These are phyloP conservation scores for Trichophyton verrucosum DNA, from an alignment of 2,329 filamentous ascomycete species.

Conservation along the genomic window DNA sequence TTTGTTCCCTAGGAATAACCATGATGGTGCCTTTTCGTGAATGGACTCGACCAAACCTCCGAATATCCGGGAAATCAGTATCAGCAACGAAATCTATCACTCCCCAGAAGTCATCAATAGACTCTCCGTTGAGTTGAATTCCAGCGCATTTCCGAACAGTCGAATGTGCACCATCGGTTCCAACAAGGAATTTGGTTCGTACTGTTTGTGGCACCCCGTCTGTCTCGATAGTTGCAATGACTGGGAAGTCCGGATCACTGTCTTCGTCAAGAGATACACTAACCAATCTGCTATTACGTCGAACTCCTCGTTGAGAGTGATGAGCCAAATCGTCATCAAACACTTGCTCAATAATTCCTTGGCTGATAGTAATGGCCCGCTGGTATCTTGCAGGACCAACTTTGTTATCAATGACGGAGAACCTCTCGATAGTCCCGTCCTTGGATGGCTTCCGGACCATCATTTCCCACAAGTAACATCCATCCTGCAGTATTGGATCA, in stretches of 20 bases:
- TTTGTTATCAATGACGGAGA: constrained; percentile 6
- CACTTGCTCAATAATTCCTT: constrained; percentile 58
- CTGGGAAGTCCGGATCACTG: constrained; percentile 30
- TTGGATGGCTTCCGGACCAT: constrained; percentile 41
- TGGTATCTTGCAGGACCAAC: constrained; percentile 36
- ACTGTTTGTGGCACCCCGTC: constrained; percentile 29
- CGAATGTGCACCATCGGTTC: constrained; percentile 58
- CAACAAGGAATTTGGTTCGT: constrained; percentile 57
- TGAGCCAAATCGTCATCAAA: constrained; percentile 55
- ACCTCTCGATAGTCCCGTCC: constrained; percentile 17
- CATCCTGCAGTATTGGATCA: constrained; percentile 43
- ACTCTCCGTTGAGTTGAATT: constrained; percentile 49
- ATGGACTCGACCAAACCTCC: constrained; percentile 67
- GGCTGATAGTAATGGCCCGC: constrained; percentile 58
- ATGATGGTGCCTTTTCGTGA: constrained; percentile 63
- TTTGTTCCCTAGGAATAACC: constrained; percentile 60
- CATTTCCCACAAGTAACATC: constrained; percentile 47
- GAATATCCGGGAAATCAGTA: constrained; percentile 66
- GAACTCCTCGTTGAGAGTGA: constrained; percentile 45
- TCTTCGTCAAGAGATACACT: constrained; percentile 47
- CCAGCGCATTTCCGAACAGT: constrained; percentile 47
- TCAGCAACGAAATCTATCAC: constrained; percentile 62
- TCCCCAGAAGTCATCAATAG: constrained; percentile 60
- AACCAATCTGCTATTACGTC: constrained; percentile 53
- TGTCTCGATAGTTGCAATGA: constrained; percentile 24